Evolutionary conservation across 2,329 filamentous ascomycete genomes (phyloP).

Genomic region (Ophiostoma montium): DNA sequence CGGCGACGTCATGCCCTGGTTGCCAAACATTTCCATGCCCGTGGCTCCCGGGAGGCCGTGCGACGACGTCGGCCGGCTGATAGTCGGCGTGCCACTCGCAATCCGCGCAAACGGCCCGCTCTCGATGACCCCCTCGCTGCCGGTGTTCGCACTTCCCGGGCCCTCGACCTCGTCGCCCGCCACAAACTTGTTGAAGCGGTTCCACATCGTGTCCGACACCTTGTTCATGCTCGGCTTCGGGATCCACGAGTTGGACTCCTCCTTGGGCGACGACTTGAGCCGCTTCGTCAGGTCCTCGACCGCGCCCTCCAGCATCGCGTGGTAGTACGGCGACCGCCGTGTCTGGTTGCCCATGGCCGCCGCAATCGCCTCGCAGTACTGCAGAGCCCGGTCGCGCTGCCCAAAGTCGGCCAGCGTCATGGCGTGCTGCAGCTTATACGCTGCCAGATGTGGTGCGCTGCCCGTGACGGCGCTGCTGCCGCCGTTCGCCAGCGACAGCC

Average conservation of each 20-base stretch:
- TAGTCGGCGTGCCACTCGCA: constrained; percentile 57
- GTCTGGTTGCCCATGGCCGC: constrained; percentile 66
- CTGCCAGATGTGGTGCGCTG: constrained; percentile 53
- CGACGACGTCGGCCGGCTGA: constrained; percentile 59
- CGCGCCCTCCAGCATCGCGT: constrained; percentile 55
- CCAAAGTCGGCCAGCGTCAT: constrained; percentile 73
- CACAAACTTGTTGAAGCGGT: constrained; percentile 92
- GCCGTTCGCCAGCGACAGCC: constrained; percentile 53
- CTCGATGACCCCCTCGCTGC: constrained; percentile 42
- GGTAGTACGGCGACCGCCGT: constrained; percentile 74
- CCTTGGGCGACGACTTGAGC: constrained; percentile 72
- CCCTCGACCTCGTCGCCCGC: constrained; percentile 72
- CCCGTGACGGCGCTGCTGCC: constrained; percentile 16
- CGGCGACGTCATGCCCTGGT: constrained; percentile 15
- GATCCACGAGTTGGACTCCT: constrained; percentile 75
- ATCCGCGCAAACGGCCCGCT: constrained; percentile 73
- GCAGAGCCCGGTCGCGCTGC: constrained; percentile 64
- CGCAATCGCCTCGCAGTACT: constrained; percentile 80
- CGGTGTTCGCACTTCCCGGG: constrained; percentile 37
- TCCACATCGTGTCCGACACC: constrained; percentile 80
- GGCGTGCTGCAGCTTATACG: constrained; percentile 86
- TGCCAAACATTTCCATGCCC: constrained; percentile 60
- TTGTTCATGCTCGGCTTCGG: constrained; percentile 93
- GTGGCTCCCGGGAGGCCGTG: constrained; percentile 32
- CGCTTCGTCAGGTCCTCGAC: constrained; percentile 76